These are phyloP conservation scores for Nicotiana otophora DNA, from an alignment of 257 asterid species.

Conservation along the genomic window DNA sequence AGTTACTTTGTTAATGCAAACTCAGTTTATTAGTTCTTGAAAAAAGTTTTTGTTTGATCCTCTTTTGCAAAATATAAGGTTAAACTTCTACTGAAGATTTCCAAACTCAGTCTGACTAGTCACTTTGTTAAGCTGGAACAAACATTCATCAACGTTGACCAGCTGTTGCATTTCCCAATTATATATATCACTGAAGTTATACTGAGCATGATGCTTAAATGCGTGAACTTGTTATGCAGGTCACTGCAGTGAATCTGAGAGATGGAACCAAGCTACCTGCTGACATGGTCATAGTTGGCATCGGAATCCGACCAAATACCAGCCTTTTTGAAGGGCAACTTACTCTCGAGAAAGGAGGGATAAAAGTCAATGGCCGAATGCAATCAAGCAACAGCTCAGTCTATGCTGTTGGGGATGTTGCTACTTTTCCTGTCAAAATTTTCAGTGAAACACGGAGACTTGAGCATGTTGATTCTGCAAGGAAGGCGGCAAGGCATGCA, in stretches of 20 bases:
- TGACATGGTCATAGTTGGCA: conserved; percentile 84
- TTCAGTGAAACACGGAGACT: conserved; percentile 74
- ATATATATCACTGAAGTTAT: neutral
- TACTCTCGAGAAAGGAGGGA: conserved; percentile 85
- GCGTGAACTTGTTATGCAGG: conserved; percentile 35
- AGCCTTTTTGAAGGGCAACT: conserved; percentile 85
- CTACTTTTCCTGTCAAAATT: conserved; percentile 68
- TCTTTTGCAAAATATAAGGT: neutral
- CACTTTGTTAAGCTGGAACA: conserved; percentile 1
- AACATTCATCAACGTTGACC: neutral
- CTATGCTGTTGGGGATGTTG: conserved; percentile 84
- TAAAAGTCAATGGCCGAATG: conserved; percentile 71
- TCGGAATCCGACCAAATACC: conserved; percentile 92
- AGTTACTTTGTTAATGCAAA: neutral
- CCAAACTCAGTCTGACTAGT: neutral
- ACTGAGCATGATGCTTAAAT: neutral
- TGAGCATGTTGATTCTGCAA: conserved; percentile 81
- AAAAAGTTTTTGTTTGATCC: neutral
- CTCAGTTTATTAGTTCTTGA: neutral
- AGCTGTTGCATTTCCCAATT: neutral
- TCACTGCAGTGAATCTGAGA: conserved; percentile 72
- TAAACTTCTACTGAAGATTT: neutral
- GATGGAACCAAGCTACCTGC: conserved; percentile 73
- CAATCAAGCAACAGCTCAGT: conserved; percentile 76
- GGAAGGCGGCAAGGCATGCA: conserved; percentile 76